These are phyloP conservation scores for Rhododendron henanense DNA, from an alignment of 148 eudicot species.

Conservation along the genomic window DNA sequence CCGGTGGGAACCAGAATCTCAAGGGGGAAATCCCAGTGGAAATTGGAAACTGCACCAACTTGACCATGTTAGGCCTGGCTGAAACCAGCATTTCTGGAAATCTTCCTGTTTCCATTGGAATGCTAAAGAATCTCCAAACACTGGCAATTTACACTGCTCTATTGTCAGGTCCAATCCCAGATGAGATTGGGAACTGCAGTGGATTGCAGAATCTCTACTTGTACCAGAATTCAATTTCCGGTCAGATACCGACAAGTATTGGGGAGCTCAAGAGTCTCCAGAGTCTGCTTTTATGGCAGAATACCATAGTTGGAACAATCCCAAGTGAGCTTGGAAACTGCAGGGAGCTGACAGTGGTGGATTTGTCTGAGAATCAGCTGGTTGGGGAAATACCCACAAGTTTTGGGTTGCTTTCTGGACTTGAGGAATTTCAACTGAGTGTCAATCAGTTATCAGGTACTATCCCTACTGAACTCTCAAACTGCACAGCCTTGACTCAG, in stretches of 20 bases:
- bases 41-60: slow-evolving; percentile 73
- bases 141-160: slow-evolving; percentile 76
- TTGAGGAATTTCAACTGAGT: slow-evolving; percentile 76
- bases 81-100: slow-evolving; percentile 82
- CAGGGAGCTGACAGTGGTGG: slow-evolving; percentile 55
- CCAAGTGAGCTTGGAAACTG: slow-evolving; percentile 73
- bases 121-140: slow-evolving; percentile 63
- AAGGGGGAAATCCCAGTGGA: slow-evolving; percentile 72
- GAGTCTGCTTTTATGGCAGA: slow-evolving; percentile 90
- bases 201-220: slow-evolving; percentile 69
- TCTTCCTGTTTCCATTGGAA: slow-evolving; percentile 68
- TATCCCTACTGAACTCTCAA: slow-evolving; percentile 63
- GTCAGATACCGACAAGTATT: slow-evolving; percentile 58
- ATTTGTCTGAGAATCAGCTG: slow-evolving; percentile 66
- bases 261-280: slow-evolving; percentile 68
- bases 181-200: slow-evolving; percentile 77
- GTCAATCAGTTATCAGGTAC: slow-evolving; percentile 68
- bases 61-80: slow-evolving; percentile 70
- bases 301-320: slow-evolving; percentile 67
- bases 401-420: slow-evolving; percentile 44
- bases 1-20: slow-evolving; percentile 92
- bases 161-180: slow-evolving; percentile 82
- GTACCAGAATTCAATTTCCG: slow-evolving; percentile 83
- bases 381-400: slow-evolving; percentile 73
- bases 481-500: slow-evolving; percentile 66